Evolutionary conservation across 371 early-diverging fungal species (phyloP), one percentile per base, ranked within the genome.

Genomic region (Syncephalastrum monosporum): DNA sequence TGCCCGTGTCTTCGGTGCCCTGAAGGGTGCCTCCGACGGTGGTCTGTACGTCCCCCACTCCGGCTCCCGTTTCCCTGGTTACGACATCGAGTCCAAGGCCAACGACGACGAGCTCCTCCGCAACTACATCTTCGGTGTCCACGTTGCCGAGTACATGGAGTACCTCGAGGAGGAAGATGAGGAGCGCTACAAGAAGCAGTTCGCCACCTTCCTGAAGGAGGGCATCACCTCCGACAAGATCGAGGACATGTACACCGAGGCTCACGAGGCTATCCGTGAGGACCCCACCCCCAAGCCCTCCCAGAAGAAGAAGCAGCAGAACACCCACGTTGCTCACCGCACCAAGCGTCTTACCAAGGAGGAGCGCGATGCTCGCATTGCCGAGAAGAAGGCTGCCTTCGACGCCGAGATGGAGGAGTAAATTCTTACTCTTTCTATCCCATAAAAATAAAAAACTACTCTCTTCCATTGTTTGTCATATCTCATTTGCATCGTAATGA

Each of bases 1-100:
- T 76, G 92, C 97, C 75, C 94, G 94, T 84, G 93, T 99, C 75
- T 99, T 99, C 72, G 97, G 91, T 75, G 99, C 96, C 80, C 90
- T 99, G 88, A 99, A 99, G 93, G 99, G 99, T 84, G 99, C 99
- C 69, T 95, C 95, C 73, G 99, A 99, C 85, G 99, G 99, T 82
- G 99, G 99, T 81, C 78, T 99, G 72, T 88, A 84, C 79, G 87
- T 99, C 68, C 99, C 99, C 71, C 99, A 99, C 95, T 84, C 86
- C 69, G 97, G 97, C 83, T 87, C 85, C 81, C 95, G 98, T 75
- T 98, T 99, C 92, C 95, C 95, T 67, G 99, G 99, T 76, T 99
- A 87, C 85, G 92, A 94, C 83, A 81, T 88, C 55, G 89, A 87
- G 70, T 72, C 86, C 73, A 95, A 98, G 88, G 76, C 84, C 71